Base-by-base conservation (phyloP, 495 filamentous ascomycete genomes). In the Penicillium lividum region DNA sequence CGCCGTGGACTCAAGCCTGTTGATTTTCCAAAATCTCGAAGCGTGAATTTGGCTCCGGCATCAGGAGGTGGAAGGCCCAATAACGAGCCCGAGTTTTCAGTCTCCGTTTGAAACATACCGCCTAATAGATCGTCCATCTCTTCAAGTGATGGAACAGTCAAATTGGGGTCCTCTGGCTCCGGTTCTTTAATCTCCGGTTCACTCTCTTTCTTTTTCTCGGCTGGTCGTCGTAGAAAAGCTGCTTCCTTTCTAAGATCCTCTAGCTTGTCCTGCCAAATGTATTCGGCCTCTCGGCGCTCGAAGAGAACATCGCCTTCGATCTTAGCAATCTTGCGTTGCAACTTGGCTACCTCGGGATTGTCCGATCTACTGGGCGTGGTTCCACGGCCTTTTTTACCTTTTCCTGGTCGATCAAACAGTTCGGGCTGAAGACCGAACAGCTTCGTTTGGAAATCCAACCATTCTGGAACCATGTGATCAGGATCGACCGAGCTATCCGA, bases 291-390 rank as follows among this genome's bases (percentile, higher is more conserved):
- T 48, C 82, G 78, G 52, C 83, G 81, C 66, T 98, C 93, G 66
- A 97, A 96, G 8, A 98, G 74, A 2, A 94, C 80, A 66, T 98
- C 94, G 10, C 86, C 86, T 62, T 92, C 89, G 33, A 97, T 89
- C 43, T 82, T 83, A 9, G 85, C 81, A 18, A 96, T 76, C 67
- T 91, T 93, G 11, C 83, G 78, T 34, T 86, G 79, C 3, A 96
- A 56, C 53, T 85, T 89, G 13, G 77, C 78, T 42, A 85, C 74
- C 59, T 86, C 80, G 4, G 82, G 76, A 36, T 80, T 73, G 11
- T 72, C 64, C 3, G 67, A 49, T 27, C 58, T 52, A 29, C 57
- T 60, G 10, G 66, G 46, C 31, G 67, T 73, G 38, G 56, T 58
- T 51, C 60, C 65, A 53, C 64, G 67, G 53, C 56, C 60, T 67